These are phyloP conservation scores for Cladophialophora immunda DNA, from an alignment of 2,329 filamentous ascomycete species.

Conservation along the genomic window DNA sequence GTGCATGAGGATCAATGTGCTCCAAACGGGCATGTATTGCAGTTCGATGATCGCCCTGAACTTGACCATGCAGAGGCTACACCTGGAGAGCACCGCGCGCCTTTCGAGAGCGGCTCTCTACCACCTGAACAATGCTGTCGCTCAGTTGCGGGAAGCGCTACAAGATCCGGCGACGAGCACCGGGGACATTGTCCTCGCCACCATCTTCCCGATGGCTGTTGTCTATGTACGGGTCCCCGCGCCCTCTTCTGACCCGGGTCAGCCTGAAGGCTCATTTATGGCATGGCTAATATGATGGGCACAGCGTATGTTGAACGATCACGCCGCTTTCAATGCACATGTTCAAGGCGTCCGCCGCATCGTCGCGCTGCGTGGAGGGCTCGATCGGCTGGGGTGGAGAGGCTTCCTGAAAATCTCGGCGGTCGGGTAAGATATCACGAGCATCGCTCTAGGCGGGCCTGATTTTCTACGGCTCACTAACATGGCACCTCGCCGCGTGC, in stretches of 20 bases:
- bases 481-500: neutral
- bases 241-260: neutral
- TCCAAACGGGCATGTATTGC: conserved; percentile 26
- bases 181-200: conserved; percentile 22
- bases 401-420: conserved; percentile 23
- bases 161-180: conserved; percentile 10
- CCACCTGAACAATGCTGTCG: conserved; percentile 19
- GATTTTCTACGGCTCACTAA: neutral
- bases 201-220: conserved; percentile 21
- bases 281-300: neutral
- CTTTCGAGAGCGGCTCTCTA: conserved; percentile 12
- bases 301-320: conserved; percentile 21
- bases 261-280: neutral
- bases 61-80: conserved; percentile 18
- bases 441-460: neutral
- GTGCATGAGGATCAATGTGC: conserved; percentile 17
- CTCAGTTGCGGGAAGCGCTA: conserved; percentile 7
- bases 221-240: conserved; percentile 11
- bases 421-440: conserved; percentile 10
- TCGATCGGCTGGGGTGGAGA: conserved; percentile 19
- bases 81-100: conserved; percentile 3
- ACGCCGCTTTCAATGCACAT: conserved; percentile 11
- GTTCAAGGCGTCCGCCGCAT: conserved; percentile 22
- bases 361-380: conserved; percentile 18
- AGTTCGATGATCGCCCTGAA: conserved; percentile 22